A percentile compares a stretch with the other conserved stretches of the same genome.
Conservation (phyloP, 495 filamentous ascomycete species). For the Annulohypoxylon bovei region DNA sequence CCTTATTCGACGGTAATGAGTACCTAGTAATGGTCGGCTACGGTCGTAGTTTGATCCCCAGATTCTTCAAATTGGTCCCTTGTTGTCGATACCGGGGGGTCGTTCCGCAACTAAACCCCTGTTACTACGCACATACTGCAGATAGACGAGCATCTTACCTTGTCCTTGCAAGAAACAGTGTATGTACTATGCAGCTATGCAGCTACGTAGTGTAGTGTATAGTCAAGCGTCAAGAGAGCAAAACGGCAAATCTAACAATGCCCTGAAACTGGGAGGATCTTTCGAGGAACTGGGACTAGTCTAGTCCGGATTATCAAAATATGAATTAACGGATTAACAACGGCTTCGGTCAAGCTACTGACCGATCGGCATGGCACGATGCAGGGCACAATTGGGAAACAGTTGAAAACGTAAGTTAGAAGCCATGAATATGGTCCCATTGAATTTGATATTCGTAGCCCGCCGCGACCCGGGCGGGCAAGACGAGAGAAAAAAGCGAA, state of each 20-base stretch:
- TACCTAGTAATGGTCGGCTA: background rate
- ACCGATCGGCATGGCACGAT: slow-evolving; percentile 18
- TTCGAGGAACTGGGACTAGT: background rate
- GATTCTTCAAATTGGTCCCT: background rate
- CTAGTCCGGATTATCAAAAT: background rate
- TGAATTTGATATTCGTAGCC: slow-evolving; percentile 19
- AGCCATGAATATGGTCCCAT: slow-evolving; percentile 29
- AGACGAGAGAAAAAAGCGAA: background rate
- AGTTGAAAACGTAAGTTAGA: slow-evolving; percentile 6
- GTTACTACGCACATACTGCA: background rate
- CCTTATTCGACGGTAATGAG: background rate
- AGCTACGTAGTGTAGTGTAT: too few species aligned
- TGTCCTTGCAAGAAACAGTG: background rate
- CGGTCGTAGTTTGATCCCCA: background rate
- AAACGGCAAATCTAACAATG: background rate
- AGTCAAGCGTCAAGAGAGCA: too few species aligned
- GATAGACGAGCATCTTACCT: background rate
- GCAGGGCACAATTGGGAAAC: slow-evolving; percentile 7
- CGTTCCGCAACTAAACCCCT: background rate
- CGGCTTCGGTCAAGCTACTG: background rate
- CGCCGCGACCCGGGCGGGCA: slow-evolving; percentile 25
- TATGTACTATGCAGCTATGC: too few species aligned
- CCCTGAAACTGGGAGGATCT: slow-evolving; percentile 1
- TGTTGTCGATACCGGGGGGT: background rate
- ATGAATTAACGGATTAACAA: background rate